These are phyloP conservation scores for Wickerhamiella shivajii DNA, from an alignment of 805 yeast genomes.

Conservation along the genomic window DNA sequence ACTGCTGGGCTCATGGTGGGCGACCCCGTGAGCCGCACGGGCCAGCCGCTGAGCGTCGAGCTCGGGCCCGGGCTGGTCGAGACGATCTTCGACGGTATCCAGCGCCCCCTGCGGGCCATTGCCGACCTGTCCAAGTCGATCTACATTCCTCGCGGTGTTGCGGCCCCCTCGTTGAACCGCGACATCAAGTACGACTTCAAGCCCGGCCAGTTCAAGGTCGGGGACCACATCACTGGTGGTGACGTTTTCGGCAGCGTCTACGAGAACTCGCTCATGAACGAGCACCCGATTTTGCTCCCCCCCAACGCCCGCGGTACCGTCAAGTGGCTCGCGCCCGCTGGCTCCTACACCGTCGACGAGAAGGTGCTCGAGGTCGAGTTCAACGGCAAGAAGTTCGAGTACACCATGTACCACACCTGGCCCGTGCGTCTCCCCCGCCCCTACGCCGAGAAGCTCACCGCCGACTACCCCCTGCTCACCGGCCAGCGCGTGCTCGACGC, in stretches of 20 bases:
- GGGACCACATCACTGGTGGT: constrained; percentile 98
- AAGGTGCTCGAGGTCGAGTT: constrained; percentile 86
- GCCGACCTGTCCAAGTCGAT: constrained; percentile 78
- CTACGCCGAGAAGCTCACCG: constrained; percentile 82
- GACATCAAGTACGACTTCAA: constrained; percentile 68
- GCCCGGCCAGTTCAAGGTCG: constrained; percentile 67
- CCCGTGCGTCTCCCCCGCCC: constrained; percentile 99
- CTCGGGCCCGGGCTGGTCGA: constrained; percentile 99
- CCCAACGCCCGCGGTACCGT: constrained; percentile 98
- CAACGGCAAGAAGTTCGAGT: constrained; percentile 65
- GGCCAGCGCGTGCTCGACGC: constrained; percentile 99
- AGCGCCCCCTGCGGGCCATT: constrained; percentile 92
- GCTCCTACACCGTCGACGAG: constrained; percentile 84
- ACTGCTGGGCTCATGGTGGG: constrained; percentile 99
- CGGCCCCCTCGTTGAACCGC: constrained; percentile 89
- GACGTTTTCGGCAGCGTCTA: constrained; percentile 87
- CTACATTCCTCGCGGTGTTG: constrained; percentile 97
- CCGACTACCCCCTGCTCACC: constrained; percentile 88
- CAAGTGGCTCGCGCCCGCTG: constrained; percentile 75
- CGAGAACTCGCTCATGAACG: constrained; percentile 83
- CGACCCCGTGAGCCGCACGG: constrained; percentile 96
- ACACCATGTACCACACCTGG: constrained; percentile 97
- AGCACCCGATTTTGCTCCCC: constrained; percentile 89
- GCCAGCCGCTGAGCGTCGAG: constrained; percentile 97
- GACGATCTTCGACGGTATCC: constrained; percentile 98